Evolutionary conservation across 441 rosid genomes (phyloP).

Genomic region (Populus tomentosa): DNA sequence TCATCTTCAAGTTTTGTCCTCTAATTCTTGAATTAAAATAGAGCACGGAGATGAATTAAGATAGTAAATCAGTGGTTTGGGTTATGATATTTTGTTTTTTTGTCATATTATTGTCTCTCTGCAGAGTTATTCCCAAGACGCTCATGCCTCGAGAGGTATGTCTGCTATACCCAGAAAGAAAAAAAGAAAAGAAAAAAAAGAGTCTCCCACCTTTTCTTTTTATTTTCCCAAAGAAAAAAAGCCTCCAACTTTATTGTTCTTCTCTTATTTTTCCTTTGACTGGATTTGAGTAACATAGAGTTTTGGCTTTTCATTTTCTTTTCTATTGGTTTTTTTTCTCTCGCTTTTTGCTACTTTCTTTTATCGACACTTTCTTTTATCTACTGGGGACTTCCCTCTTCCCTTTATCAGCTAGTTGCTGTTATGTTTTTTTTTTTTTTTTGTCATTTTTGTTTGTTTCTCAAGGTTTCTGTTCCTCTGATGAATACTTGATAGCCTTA

Average conservation of each 20-base stretch:
- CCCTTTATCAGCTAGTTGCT: slow-evolving; percentile 7
- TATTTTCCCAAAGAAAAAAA: slow-evolving; percentile 11
- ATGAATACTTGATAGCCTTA: slow-evolving; percentile 15
- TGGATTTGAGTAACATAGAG: slow-evolving; percentile 13
- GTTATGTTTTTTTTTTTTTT: slow-evolving; percentile 11
- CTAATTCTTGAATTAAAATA: background rate
- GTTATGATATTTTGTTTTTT: slow-evolving; percentile 44
- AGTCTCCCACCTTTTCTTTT: slow-evolving; percentile 37
- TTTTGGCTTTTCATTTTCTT: slow-evolving; percentile 19
- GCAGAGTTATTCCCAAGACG: slow-evolving; percentile 99
- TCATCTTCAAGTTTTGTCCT: background rate
- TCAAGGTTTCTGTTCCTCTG: too few relatives aligned
- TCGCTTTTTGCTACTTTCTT: slow-evolving; percentile 12
- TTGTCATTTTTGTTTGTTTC: background rate
- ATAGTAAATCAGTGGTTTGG: slow-evolving; percentile 29
- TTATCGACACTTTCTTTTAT: too few relatives aligned
- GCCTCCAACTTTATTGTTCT: slow-evolving; percentile 6
- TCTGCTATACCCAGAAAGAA: too few relatives aligned
- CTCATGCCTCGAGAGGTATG: slow-evolving; percentile 53
- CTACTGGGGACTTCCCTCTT: background rate
- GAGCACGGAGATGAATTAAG: slow-evolving; percentile 3
- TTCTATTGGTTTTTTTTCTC: slow-evolving; percentile 9
- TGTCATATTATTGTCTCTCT: slow-evolving; percentile 69
- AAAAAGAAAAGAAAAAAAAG: too few relatives aligned
- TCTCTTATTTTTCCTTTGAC: slow-evolving; percentile 5